phyloP scores from a whole-genome alignment of 805 yeast species.

The Candida tammaniensis region DNA sequence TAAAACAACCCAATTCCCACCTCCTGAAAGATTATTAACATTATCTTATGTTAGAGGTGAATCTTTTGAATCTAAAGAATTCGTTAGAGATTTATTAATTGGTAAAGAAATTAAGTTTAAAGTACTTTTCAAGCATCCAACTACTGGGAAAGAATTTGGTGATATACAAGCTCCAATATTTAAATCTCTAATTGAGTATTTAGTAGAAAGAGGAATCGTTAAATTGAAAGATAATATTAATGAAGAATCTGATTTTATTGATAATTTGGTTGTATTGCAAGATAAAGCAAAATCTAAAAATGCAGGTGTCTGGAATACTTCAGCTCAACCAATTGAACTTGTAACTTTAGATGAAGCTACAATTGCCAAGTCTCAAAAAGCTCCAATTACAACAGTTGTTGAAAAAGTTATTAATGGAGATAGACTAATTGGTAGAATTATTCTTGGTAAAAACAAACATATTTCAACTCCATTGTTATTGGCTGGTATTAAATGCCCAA shows the following conservation, averaged over 20 bases:
- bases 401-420: constrained; percentile 81
- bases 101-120: constrained; percentile 64
- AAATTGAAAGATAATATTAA: constrained; percentile 55
- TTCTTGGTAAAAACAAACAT: constrained; percentile 50
- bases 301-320: constrained; percentile 55
- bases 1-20: constrained; percentile 37
- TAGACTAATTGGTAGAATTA: constrained; percentile 59
- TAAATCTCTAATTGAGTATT: constrained; percentile 53
- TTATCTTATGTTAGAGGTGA: constrained; percentile 62
- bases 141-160: constrained; percentile 64
- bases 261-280: constrained; percentile 40
- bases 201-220: constrained; percentile 58
- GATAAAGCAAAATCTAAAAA: constrained; percentile 48
- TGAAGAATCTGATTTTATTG: constrained; percentile 37
- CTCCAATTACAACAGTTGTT: constrained; percentile 57
- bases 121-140: constrained; percentile 51
- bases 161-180: constrained; percentile 66
- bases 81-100: constrained; percentile 56
- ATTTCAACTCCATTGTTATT: constrained; percentile 57
- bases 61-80: constrained; percentile 61
- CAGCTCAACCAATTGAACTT: constrained; percentile 15
- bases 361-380: constrained; percentile 31
- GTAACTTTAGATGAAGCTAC: constrained; percentile 30
- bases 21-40: constrained; percentile 59
- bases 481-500: constrained; percentile 74